Evolutionary conservation across 2,329 filamentous ascomycete genomes (phyloP).

Genomic region (Lachnellula suecica): DNA sequence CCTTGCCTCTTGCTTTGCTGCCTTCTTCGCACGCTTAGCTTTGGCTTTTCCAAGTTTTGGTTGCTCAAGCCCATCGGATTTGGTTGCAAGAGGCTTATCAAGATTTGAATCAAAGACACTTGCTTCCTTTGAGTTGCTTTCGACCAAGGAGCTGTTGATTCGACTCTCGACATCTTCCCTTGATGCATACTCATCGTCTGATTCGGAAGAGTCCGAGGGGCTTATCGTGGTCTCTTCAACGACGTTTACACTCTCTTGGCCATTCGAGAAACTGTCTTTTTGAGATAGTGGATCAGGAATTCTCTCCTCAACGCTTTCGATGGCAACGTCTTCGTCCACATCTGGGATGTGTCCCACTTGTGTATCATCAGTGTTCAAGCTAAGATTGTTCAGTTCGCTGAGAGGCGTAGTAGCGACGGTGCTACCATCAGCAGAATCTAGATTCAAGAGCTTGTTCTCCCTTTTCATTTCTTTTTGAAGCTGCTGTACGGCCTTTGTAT

Average conservation of each 20-base stretch:
- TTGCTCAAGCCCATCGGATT: constrained; percentile 11
- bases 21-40: constrained; percentile 50
- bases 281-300: not conserved
- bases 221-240: not conserved
- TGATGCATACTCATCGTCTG: constrained; percentile 34
- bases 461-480: constrained; percentile 79
- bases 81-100: constrained; percentile 10
- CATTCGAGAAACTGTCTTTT: not conserved
- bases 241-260: not conserved
- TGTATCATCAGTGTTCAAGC: constrained; percentile 4
- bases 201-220: constrained; percentile 15
- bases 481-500: constrained; percentile 80
- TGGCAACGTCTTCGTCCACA: not conserved
- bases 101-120: constrained; percentile 15
- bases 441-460: constrained; percentile 65
- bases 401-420: constrained; percentile 10
- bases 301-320: not conserved
- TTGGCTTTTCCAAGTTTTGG: constrained; percentile 51
- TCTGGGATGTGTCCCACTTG: not conserved
- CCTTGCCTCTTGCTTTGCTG: constrained; percentile 34
- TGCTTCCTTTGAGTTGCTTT: constrained; percentile 8
- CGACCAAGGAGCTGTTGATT: constrained; percentile 16
- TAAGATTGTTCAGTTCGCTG: constrained; percentile 24
- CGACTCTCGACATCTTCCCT: constrained; percentile 29
- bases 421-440: constrained; percentile 34